Evolutionary conservation across 176 grass and related monocot species (phyloP).

Genomic region (Ensete ventricosum): DNA sequence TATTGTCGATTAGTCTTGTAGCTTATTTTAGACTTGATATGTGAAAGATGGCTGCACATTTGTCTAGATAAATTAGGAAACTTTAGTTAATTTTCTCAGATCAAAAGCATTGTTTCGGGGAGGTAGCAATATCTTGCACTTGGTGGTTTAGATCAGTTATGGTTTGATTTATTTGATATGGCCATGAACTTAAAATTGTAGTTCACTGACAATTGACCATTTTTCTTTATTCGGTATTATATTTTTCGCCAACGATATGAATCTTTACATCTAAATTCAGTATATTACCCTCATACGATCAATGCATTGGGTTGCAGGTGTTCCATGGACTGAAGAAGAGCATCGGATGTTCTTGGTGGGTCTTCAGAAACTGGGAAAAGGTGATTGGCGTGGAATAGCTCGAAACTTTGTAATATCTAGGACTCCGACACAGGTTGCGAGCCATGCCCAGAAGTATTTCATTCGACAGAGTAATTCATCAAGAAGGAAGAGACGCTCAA

Average conservation of each 20-base stretch:
- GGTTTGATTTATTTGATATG: no score
- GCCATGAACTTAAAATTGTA: no score
- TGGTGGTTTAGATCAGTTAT: no score
- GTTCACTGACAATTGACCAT: no score
- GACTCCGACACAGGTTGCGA: slow-evolving; percentile 91
- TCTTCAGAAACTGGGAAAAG: slow-evolving; percentile 80
- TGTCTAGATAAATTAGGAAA: no score
- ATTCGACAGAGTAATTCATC: slow-evolving; percentile 74
- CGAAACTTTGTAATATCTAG: slow-evolving; percentile 71
- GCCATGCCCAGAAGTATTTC: slow-evolving; percentile 95
- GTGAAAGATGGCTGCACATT: no score
- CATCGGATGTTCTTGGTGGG: slow-evolving; percentile 81
- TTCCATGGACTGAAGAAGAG: slow-evolving; percentile 93
- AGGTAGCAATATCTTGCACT: no score
- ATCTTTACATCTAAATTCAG: neutral
- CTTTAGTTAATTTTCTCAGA: no score
- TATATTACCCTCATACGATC: neutral
- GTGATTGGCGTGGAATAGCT: slow-evolving; percentile 87
- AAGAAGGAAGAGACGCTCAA: slow-evolving; percentile 74
- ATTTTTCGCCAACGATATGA: neutral
- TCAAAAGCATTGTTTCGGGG: no score
- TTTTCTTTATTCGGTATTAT: no score
- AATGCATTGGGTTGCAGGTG: slow-evolving; percentile 39
- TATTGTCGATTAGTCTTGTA: no score
- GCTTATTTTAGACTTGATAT: no score